Evolutionary conservation across 2,329 filamentous ascomycete genomes (phyloP).

Genomic region (Colletotrichum orchidophilum): DNA sequence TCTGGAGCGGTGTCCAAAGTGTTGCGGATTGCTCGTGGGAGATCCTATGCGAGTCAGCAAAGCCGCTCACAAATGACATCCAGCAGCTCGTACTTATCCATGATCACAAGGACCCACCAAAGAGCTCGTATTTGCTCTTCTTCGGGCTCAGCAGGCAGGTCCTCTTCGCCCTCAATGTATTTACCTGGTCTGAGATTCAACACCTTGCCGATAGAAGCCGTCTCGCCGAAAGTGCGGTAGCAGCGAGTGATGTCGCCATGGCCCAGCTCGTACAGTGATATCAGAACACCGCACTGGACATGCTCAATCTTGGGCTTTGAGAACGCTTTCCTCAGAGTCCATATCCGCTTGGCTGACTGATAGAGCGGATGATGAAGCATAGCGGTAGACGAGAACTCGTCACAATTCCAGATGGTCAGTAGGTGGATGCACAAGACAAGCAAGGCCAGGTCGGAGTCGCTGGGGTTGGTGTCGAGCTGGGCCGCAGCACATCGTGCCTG

Average conservation of each 20-base stretch:
- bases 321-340: constrained; percentile 47
- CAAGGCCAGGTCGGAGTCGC: constrained; percentile 46
- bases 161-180: constrained; percentile 43
- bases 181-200: constrained; percentile 49
- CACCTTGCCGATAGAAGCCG: constrained; percentile 47
- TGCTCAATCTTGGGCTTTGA: constrained; percentile 49
- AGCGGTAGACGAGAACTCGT: constrained; percentile 48
- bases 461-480: constrained; percentile 39
- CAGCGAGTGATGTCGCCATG: constrained; percentile 53
- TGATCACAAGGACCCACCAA: constrained; percentile 55
- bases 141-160: constrained; percentile 40
- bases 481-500: constrained; percentile 43
- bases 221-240: constrained; percentile 53
- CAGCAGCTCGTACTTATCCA: constrained; percentile 50
- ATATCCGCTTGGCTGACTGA: constrained; percentile 48
- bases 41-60: constrained; percentile 36
- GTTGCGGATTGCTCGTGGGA: constrained; percentile 44
- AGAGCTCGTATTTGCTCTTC: constrained; percentile 52
- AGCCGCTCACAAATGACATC: not conserved
- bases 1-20: constrained; percentile 44
- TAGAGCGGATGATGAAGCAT: constrained; percentile 53
- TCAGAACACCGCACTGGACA: constrained; percentile 51
- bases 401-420: constrained; percentile 44
- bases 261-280: constrained; percentile 55
- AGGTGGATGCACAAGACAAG: constrained; percentile 55